phyloP scores from a whole-genome alignment of 1,139 yeast species.

The Scheffersomyces insectosa region DNA sequence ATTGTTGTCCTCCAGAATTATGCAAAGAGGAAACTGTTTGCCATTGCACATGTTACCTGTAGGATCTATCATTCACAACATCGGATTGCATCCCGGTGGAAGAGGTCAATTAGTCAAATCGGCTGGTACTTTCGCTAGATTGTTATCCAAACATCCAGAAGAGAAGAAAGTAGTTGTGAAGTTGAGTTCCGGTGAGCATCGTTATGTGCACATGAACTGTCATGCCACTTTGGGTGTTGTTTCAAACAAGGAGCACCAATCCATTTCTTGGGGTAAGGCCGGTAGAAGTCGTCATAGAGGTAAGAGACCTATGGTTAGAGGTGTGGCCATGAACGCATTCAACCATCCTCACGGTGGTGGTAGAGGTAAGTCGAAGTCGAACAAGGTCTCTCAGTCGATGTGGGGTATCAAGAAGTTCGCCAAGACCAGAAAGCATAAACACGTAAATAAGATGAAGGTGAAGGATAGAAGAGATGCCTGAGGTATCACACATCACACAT shows the following conservation, averaged over 20 bases:
- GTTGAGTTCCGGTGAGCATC: conserved; percentile 89
- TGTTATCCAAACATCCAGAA: conserved; percentile 77
- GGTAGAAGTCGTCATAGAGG: conserved; percentile 95
- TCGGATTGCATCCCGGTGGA: conserved; percentile 76
- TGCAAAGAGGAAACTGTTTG: conserved; percentile 92
- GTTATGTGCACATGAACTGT: conserved; percentile 81
- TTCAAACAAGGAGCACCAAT: conserved; percentile 93
- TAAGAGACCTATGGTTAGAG: conserved; percentile 93
- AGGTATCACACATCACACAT: conserved; percentile 6
- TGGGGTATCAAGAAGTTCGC: conserved; percentile 97
- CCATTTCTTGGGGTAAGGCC: conserved; percentile 91
- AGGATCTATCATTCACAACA: conserved; percentile 86
- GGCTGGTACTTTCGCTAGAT: conserved; percentile 93
- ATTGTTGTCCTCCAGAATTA: conserved; percentile 79
- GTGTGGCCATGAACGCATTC: conserved; percentile 96
- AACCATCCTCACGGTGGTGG: conserved; percentile 99
- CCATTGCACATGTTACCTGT: conserved; percentile 91
- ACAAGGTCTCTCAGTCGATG: conserved; percentile 89
- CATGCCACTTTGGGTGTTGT: conserved; percentile 95
- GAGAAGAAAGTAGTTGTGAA: conserved; percentile 73
- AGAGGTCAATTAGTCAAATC: conserved; percentile 89
- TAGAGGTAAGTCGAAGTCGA: conserved; percentile 98
- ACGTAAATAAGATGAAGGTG: conserved; percentile 78
- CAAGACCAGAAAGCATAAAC: conserved; percentile 91
- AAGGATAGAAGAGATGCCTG: conserved; percentile 58